These are phyloP conservation scores for Firmiana major DNA, from an alignment of 345 rosid genomes.

Conservation along the genomic window DNA sequence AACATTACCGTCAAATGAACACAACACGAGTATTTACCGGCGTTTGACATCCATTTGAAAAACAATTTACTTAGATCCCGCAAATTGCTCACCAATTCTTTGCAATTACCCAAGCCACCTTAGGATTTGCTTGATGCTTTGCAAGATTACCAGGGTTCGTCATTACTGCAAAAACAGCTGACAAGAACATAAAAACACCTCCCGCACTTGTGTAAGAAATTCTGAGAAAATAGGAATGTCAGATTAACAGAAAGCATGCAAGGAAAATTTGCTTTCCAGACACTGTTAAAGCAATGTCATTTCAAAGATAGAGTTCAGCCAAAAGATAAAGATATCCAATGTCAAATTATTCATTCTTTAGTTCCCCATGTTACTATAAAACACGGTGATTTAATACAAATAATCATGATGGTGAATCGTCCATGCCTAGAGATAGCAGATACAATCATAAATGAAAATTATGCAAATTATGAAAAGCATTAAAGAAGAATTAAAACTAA, in stretches of 20 bases:
- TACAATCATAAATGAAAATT: too few relatives aligned
- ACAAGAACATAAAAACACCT: not conserved
- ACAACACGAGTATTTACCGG: not conserved
- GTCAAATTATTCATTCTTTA: not conserved
- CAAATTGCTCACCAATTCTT: slow-evolving; percentile 87
- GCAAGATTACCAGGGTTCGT: slow-evolving; percentile 88
- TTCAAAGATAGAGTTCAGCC: not conserved
- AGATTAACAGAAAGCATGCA: not conserved
- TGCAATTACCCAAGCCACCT: slow-evolving; percentile 88
- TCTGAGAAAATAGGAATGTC: not conserved
- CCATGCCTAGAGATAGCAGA: not conserved
- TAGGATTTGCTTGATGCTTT: slow-evolving; percentile 86
- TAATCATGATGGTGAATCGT: not conserved
- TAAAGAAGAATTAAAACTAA: not conserved
- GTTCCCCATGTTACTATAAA: not conserved
- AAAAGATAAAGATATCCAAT: not conserved
- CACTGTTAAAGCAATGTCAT: not conserved
- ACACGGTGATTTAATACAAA: not conserved
- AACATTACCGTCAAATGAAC: not conserved
- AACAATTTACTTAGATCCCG: slow-evolving; percentile 52
- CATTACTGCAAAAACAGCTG: slow-evolving; percentile 63
- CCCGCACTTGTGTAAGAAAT: not conserved
- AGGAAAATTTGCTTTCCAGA: not conserved
- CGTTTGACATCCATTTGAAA: not conserved
- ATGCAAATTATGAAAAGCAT: not conserved